Evolutionary conservation across 2,329 filamentous ascomycete genomes (phyloP).

Genomic region (Phyllosticta ampelicida): DNA sequence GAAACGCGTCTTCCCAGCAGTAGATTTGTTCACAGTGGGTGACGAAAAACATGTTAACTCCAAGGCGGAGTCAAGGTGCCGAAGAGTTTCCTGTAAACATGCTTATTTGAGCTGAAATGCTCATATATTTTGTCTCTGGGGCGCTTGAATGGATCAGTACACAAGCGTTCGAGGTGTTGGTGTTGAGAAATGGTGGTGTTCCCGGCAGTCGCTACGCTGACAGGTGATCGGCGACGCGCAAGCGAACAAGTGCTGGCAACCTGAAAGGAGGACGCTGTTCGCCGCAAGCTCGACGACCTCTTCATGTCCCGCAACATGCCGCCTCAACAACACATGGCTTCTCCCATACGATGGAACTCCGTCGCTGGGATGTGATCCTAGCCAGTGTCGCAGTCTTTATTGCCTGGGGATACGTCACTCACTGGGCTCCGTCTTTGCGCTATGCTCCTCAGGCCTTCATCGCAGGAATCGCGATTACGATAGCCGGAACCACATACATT

Average conservation of each 20-base stretch:
- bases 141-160: too few species aligned
- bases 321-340: conserved; percentile 16
- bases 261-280: background rate
- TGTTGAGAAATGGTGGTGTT: background rate
- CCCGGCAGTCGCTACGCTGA: background rate
- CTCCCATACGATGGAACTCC: conserved; percentile 51
- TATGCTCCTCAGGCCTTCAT: conserved; percentile 79
- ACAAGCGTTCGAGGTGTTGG: background rate
- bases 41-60: too few species aligned
- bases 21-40: too few species aligned
- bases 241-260: background rate
- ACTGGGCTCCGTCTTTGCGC: conserved; percentile 72
- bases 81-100: too few species aligned
- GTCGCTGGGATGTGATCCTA: conserved; percentile 56
- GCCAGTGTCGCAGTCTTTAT: conserved; percentile 62
- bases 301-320: conserved; percentile 10
- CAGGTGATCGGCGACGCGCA: background rate
- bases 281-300: conserved; percentile 3
- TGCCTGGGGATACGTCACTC: conserved; percentile 76
- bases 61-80: too few species aligned
- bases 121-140: too few species aligned
- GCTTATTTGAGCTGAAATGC: too few species aligned
- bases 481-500: conserved; percentile 46
- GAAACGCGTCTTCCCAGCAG: background rate
- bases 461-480: conserved; percentile 49